Conservation (phyloP, 768 basidiomycete genomes). For the Rhizopogon rudus region DNA sequence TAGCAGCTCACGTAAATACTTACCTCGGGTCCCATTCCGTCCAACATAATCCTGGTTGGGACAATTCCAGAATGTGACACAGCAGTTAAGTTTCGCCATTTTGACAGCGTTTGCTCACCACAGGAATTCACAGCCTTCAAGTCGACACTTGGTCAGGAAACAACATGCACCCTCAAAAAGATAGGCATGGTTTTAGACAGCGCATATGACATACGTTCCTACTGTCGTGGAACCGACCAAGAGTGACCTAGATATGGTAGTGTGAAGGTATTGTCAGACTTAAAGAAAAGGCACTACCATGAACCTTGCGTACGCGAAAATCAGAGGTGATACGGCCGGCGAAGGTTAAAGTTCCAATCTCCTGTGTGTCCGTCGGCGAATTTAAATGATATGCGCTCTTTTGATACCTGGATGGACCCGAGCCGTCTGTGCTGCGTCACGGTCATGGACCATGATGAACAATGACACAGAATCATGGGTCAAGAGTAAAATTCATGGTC, state of each 20-base stretch:
- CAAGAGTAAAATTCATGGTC: slow-evolving; percentile 18
- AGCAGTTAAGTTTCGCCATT: too few species aligned
- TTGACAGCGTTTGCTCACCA: too few species aligned
- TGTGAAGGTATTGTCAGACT: neutral
- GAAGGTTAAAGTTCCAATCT: slow-evolving; percentile 74
- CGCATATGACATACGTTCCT: slow-evolving; percentile 92
- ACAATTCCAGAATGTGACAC: too few species aligned
- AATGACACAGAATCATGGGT: neutral
- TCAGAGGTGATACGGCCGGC: slow-evolving; percentile 67
- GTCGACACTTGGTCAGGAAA: too few species aligned
- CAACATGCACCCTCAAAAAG: too few species aligned
- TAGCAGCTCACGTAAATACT: too few species aligned
- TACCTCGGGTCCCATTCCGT: too few species aligned
- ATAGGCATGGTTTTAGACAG: slow-evolving; percentile 90
- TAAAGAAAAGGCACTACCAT: neutral
- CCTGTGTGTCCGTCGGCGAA: slow-evolving; percentile 79
- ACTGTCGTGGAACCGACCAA: slow-evolving; percentile 90
- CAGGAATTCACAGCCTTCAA: too few species aligned
- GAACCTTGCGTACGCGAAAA: slow-evolving; percentile 55
- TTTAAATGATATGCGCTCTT: slow-evolving; percentile 74
- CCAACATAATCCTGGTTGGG: too few species aligned
- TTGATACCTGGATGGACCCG: slow-evolving; percentile 5
- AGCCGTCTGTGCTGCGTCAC: slow-evolving; percentile 1
- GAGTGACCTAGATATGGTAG: slow-evolving; percentile 47
- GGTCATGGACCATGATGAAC: neutral